These are phyloP conservation scores for Bipolaris sorokiniana DNA, from an alignment of 2,329 filamentous ascomycete genomes.

Conservation along the genomic window DNA sequence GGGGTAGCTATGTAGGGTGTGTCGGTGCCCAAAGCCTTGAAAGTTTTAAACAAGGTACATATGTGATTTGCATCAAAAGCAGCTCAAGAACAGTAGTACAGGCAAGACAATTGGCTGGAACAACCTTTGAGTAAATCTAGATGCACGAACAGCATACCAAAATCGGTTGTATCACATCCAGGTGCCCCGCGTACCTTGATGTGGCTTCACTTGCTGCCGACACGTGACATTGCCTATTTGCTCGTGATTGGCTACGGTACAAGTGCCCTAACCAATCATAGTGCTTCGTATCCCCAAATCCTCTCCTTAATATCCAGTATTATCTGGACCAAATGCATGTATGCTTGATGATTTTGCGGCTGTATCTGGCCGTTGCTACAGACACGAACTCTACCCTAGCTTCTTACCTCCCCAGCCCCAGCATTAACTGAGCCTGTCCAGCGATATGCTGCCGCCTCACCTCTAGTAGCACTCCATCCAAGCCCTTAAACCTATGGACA, in stretches of 20 bases:
- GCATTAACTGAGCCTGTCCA: background rate
- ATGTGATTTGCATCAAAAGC: background rate
- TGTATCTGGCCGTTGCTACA: background rate
- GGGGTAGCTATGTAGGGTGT: background rate
- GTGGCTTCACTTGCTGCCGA: background rate
- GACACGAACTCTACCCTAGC: background rate
- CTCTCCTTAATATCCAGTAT: background rate
- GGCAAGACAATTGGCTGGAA: slow-evolving; percentile 1
- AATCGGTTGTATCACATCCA: slow-evolving; percentile 3
- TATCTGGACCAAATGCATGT: background rate
- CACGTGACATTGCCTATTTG: slow-evolving; percentile 2
- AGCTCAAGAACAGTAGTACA: slow-evolving; percentile 5
- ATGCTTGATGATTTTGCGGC: background rate
- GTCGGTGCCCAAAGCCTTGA: background rate
- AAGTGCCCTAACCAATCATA: background rate
- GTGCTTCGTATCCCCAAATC: background rate
- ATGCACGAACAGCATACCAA: slow-evolving; percentile 9
- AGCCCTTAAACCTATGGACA: background rate
- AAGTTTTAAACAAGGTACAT: slow-evolving; percentile 6
- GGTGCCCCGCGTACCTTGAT: background rate
- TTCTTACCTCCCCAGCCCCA: background rate
- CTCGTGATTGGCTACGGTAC: background rate
- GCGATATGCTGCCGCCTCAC: background rate
- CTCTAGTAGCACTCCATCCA: background rate
- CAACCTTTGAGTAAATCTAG: background rate